A percentile compares a stretch with the other conserved stretches of the same genome.
These are phyloP conservation scores for Xylaria venustula DNA, from an alignment of 495 filamentous ascomycete species.

Conservation along the genomic window DNA sequence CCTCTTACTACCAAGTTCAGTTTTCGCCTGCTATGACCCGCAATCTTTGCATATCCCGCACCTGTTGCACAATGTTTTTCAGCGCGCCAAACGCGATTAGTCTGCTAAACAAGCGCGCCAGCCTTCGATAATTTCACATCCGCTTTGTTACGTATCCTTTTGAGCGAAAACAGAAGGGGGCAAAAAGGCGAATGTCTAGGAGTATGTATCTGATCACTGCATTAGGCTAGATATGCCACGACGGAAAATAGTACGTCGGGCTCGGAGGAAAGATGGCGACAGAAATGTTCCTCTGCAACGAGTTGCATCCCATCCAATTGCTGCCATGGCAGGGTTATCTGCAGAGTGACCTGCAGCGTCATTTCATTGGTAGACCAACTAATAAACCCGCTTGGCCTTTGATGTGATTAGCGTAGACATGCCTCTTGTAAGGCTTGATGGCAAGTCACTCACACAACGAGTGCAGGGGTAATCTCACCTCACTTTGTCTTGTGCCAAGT, in stretches of 20 bases:
- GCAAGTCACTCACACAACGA: neutral
- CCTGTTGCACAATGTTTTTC: neutral
- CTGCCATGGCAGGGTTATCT: neutral
- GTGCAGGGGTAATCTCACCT: constrained; percentile 4
- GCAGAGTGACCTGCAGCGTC: constrained; percentile 1
- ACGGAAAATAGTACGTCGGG: neutral
- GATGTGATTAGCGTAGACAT: neutral
- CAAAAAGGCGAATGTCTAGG: too few species aligned
- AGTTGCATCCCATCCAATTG: neutral
- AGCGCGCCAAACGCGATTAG: constrained; percentile 6
- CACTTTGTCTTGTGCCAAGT: constrained; percentile 1
- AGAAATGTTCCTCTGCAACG: neutral
- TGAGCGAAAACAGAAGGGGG: too few species aligned
- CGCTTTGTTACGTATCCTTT: neutral
- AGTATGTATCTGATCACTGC: too few species aligned
- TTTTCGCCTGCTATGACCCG: neutral
- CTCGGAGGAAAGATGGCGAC: neutral
- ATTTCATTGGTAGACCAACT: neutral
- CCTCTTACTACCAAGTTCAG: neutral
- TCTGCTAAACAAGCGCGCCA: neutral
- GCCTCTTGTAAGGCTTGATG: neutral
- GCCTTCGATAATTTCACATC: neutral
- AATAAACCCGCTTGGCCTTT: neutral
- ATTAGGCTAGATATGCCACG: neutral
- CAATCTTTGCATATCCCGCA: neutral